These are phyloP conservation scores for Schizophyllum amplum DNA, from an alignment of 1,284 basidiomycete genomes.

Conservation along the genomic window DNA sequence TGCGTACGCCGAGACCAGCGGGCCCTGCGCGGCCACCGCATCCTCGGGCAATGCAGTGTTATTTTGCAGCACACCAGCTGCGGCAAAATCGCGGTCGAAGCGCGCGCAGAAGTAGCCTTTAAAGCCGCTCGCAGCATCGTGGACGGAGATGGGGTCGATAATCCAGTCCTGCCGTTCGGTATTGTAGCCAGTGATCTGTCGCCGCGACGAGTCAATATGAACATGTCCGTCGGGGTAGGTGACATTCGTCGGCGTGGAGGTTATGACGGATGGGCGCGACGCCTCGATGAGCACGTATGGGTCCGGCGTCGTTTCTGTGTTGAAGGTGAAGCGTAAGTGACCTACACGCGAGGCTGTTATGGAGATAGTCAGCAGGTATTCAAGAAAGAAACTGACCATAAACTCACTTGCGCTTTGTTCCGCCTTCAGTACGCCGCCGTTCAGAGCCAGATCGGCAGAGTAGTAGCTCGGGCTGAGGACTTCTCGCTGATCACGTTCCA, in stretches of 20 bases:
- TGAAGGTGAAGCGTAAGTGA: constrained; percentile 70
- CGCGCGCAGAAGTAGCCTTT: constrained; percentile 74
- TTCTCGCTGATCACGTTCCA: constrained; percentile 41
- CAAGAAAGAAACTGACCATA: too few species aligned
- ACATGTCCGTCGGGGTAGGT: constrained; percentile 57
- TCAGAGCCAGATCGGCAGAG: constrained; percentile 47
- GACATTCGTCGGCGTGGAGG: constrained; percentile 50
- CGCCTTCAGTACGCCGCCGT: constrained; percentile 43
- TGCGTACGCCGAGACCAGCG: constrained; percentile 52
- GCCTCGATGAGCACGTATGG: constrained; percentile 71
- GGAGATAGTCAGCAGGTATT: too few species aligned
- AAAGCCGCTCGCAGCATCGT: constrained; percentile 38
- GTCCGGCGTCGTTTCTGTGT: constrained; percentile 19
- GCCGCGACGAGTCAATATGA: constrained; percentile 32
- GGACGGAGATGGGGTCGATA: constrained; percentile 48
- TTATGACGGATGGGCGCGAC: constrained; percentile 53
- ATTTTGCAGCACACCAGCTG: constrained; percentile 44
- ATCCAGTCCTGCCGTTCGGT: constrained; percentile 72
- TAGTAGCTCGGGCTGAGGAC: constrained; percentile 64
- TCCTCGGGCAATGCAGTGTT: constrained; percentile 28
- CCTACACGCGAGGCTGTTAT: constrained; percentile 66
- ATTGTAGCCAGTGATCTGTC: constrained; percentile 64
- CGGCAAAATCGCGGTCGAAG: constrained; percentile 45
- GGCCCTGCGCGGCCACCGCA: constrained; percentile 25
- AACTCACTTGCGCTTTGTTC: constrained; percentile 69